A percentile compares a stretch with the other conserved stretches of the same genome.
phyloP scores from a whole-genome alignment of 2,329 filamentous ascomycete species.

The Colletotrichum viniferum region DNA sequence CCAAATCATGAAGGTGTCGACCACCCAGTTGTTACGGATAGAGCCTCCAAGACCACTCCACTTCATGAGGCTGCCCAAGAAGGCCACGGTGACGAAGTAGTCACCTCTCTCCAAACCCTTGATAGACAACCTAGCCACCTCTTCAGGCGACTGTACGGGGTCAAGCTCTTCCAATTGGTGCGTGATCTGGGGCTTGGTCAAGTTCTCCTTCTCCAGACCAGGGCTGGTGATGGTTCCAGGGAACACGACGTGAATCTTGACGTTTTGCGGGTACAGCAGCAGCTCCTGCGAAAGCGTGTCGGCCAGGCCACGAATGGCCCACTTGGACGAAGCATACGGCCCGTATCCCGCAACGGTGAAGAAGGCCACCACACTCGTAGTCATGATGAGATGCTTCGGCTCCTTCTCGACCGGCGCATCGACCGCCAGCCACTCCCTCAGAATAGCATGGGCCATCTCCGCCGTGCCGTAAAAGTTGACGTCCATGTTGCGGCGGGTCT shows the following conservation, averaged over 20 bases:
- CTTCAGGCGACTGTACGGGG: constrained; percentile 76
- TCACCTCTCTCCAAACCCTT: constrained; percentile 79
- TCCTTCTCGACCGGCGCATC: constrained; percentile 47
- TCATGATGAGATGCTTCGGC: constrained; percentile 85
- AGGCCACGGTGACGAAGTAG: constrained; percentile 78
- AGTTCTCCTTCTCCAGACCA: constrained; percentile 77
- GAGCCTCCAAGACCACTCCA: constrained; percentile 61
- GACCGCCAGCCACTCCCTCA: constrained; percentile 74
- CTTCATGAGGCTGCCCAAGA: constrained; percentile 75
- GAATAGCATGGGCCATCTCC: constrained; percentile 82
- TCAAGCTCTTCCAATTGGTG: constrained; percentile 83
- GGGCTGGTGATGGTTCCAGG: constrained; percentile 84
- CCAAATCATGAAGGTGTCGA: constrained; percentile 59
- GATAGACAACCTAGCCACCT: constrained; percentile 75
- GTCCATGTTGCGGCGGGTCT: constrained; percentile 82
- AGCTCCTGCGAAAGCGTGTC: constrained; percentile 87
- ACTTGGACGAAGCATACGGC: constrained; percentile 84
- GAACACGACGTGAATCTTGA: constrained; percentile 81
- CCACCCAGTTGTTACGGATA: constrained; percentile 61
- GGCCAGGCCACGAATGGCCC: constrained; percentile 80
- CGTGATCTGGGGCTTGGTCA: constrained; percentile 80
- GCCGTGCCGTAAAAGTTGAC: constrained; percentile 88
- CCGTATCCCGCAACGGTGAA: constrained; percentile 81
- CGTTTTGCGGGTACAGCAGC: constrained; percentile 81
- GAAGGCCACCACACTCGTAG: constrained; percentile 77